A percentile compares a stretch with the other conserved stretches of the same genome.
These are phyloP conservation scores for Solanum bukasovii DNA, from an alignment of 257 asterid genomes.

Conservation along the genomic window DNA sequence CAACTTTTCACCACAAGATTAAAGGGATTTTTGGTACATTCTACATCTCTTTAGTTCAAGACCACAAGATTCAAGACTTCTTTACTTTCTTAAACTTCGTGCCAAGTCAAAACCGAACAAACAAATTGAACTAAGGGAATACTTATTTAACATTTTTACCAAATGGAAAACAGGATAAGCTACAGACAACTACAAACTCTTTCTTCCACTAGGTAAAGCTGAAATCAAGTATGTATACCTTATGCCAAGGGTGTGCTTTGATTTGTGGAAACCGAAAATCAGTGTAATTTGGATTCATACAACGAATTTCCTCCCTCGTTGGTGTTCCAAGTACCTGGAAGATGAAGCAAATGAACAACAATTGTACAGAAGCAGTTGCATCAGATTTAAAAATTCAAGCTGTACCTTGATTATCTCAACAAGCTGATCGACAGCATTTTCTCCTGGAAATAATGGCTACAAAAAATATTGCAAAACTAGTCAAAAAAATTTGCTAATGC, in stretches of 20 bases:
- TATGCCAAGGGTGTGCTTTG: constrained; percentile 97
- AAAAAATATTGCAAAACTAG: not conserved
- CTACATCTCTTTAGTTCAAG: not conserved
- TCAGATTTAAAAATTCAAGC: not conserved
- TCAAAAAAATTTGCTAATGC: not conserved
- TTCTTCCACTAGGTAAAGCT: not conserved
- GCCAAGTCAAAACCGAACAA: not conserved
- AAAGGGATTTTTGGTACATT: not conserved
- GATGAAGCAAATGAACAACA: constrained; percentile 5
- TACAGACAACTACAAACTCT: not conserved
- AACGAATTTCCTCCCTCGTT: constrained; percentile 89
- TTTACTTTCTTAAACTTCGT: not conserved
- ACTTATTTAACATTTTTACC: not conserved
- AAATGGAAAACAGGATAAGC: not conserved
- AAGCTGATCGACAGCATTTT: constrained; percentile 91
- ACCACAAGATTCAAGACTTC: not conserved
- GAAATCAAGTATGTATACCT: constrained; percentile 30
- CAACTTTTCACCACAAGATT: not conserved
- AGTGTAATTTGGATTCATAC: constrained; percentile 86
- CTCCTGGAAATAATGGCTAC: constrained; percentile 95
- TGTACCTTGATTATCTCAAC: constrained; percentile 90
- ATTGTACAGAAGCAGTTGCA: not conserved
- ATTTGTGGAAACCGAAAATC: constrained; percentile 92
- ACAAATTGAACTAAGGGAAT: not conserved
- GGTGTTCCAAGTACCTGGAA: constrained; percentile 94